Evolutionary conservation across 805 yeast species (phyloP), one percentile per base, ranked within the genome.

Genomic region (Lachancea quebecensis): DNA sequence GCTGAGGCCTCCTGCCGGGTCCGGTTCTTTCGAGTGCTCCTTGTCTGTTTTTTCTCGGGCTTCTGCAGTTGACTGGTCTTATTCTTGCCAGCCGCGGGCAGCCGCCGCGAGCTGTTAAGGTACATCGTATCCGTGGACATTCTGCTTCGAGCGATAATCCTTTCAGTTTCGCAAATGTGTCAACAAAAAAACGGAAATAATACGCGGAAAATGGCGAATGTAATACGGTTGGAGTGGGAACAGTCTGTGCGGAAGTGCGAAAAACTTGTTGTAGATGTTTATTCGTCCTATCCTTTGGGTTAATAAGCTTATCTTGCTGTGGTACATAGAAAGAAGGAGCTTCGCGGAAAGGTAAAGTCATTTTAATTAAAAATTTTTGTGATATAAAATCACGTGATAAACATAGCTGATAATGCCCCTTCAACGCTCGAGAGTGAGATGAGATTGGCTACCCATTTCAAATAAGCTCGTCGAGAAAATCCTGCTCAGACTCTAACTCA

Each of bases 41-140:
- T 35, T 17, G 42, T 16, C 50, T 45, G 38, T 45, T 48, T 49
- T 43, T 51, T 48, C 17, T 48, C 48, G 2, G 48, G 50, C 35
- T 44, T 44, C 35, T 44, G 48, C 10, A 45, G 42, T 39, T 47
- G 52, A 21, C 42, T 50, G 16, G 55, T 40, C 45, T 48, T 55
- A 45, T 59, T 59, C 44, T 52, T 60, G 30, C 59, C 49, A 16
- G 55, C 53, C 9, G 59, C 42, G 12, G 56, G 52, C 48, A 59
- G 39, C 53, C 60, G 45, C 47, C 63, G 51, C 30, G 65, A 54
- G 48, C 62, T 62, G 42, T 60, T 60, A 47, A 60, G 48, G 44
- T 60, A 60, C 62, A 53, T 59, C 31, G 66, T 59, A 52, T 60
- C 65, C 14, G 61, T 51, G 14, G 65, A 59, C 66, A 62, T 60